Evolutionary conservation across 83 land plant species (phyloP).

Genomic region (Diphasiastrum complanatum): DNA sequence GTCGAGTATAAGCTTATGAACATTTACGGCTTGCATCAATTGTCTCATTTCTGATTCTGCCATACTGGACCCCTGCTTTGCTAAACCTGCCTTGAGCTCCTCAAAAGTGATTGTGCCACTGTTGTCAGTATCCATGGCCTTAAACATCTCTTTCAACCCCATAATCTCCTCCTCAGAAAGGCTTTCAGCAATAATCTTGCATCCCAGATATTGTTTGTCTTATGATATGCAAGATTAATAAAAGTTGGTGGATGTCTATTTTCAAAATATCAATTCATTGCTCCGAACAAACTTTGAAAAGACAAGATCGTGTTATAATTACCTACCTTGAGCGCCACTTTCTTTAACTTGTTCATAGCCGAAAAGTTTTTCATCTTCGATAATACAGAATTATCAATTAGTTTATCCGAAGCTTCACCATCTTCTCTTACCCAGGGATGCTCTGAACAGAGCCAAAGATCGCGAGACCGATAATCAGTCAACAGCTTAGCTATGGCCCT

Average conservation of each 20-base stretch:
- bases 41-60: slow-evolving; percentile 75
- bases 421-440: slow-evolving; percentile 90
- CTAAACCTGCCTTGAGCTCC: slow-evolving; percentile 74
- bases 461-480: neutral
- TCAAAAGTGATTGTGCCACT: slow-evolving; percentile 88
- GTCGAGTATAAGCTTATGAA: neutral
- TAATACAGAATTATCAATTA: slow-evolving; percentile 73
- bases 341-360: slow-evolving; percentile 91
- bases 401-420: slow-evolving; percentile 85
- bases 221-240: too few species aligned
- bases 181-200: slow-evolving; percentile 79
- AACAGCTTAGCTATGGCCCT: too few species aligned
- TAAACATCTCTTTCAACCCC: slow-evolving; percentile 92
- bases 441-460: slow-evolving; percentile 27
- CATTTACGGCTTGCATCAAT: slow-evolving; percentile 75
- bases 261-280: too few species aligned
- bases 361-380: slow-evolving; percentile 90
- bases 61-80: slow-evolving; percentile 61
- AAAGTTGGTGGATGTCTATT: too few species aligned
- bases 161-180: slow-evolving; percentile 94
- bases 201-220: too few species aligned
- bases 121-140: slow-evolving; percentile 76
- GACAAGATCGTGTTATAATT: too few species aligned
- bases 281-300: slow-evolving; percentile 3
- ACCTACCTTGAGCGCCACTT: slow-evolving; percentile 88